Conservation (phyloP, 805 yeast species). For the Kluyveromyces lactis region DNA sequence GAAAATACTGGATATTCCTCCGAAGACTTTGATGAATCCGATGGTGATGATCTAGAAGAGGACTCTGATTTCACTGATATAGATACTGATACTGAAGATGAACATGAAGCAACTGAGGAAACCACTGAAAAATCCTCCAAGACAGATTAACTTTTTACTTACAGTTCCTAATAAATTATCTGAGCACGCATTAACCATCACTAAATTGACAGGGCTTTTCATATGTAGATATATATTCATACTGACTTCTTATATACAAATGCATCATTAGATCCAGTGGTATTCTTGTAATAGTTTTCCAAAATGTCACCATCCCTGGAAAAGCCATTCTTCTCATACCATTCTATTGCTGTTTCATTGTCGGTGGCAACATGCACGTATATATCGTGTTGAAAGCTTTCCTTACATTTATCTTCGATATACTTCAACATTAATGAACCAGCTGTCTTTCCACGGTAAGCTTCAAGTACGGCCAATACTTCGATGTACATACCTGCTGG, state of each 20-base stretch:
- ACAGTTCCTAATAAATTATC: too few species aligned
- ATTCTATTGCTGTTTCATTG: slow-evolving; percentile 35
- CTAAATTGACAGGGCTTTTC: too few species aligned
- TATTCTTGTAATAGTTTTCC: slow-evolving; percentile 37
- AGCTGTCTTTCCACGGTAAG: slow-evolving; percentile 54
- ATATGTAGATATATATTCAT: not conserved
- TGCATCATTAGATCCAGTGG: slow-evolving; percentile 16
- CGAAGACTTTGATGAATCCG: slow-evolving; percentile 54
- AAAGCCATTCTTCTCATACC: slow-evolving; percentile 49
- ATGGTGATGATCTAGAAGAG: slow-evolving; percentile 39
- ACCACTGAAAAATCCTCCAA: too few species aligned
- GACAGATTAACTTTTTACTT: too few species aligned
- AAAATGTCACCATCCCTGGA: slow-evolving; percentile 28
- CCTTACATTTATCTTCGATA: slow-evolving; percentile 48
- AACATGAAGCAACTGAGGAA: not conserved
- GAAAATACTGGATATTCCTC: slow-evolving; percentile 38
- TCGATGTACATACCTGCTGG: slow-evolving; percentile 58
- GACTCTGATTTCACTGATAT: slow-evolving; percentile 29
- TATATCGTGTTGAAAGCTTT: slow-evolving; percentile 34
- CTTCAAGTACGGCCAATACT: slow-evolving; percentile 56
- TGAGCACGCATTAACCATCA: too few species aligned
- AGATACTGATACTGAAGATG: slow-evolving; percentile 29
- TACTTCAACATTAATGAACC: slow-evolving; percentile 52
- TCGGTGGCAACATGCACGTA: slow-evolving; percentile 44
- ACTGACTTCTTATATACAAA: slow-evolving; percentile 12